Base-by-base conservation (phyloP, 768 basidiomycete genomes). In the Lactifluus volemus region DNA sequence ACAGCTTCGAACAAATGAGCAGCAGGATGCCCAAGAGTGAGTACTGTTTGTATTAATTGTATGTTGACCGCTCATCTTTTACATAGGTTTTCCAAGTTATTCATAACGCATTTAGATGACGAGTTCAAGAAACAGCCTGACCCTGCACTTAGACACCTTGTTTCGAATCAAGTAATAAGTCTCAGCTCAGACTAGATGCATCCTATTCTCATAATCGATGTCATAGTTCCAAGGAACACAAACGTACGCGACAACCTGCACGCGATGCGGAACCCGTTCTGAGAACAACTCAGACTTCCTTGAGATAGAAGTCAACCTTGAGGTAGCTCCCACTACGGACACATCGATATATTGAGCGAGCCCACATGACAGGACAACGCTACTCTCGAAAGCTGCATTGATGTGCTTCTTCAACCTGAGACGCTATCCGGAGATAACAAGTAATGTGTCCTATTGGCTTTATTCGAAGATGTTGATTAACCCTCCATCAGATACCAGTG, bases 11-110 rank as follows among this genome's bases (percentile, higher is more conserved):
- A 84, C 86, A 1, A 79, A 86, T 4, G 90, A 97, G 69, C 96
- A 98, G 69, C 95, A 98, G 73, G 96, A 98, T 74, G 94, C 96
- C 34, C 92, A 95, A 73, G 96, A 98, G 92, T 97, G 68, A 56
- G 83, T 70, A 30, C 29, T 44, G 19, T 25, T 58, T 36, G 49
- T 53, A 25, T 25, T 41, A 7, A 47, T 14, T 15, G 19, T 49
- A 30, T 14, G 21, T 49, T n/a, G n/a, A 3, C 59, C 42, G 39
- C 68, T 49, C 34, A 64, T 42, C 34, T 29, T 47, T 12, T 30
- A 19, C 30, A 1, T 69, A 95, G 93, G 70, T 96, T 98, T 70
- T 93, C 92, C 2, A 98, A 98, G 68, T 79, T 98, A 17, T 96
- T 98, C 73, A 88, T 98, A 82, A 84, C 85, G 12, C 87, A 93